Evolutionary conservation across 495 filamentous ascomycete genomes (phyloP), one percentile per base, ranked within the genome.

Genomic region (Pseudevernia furfuracea): DNA sequence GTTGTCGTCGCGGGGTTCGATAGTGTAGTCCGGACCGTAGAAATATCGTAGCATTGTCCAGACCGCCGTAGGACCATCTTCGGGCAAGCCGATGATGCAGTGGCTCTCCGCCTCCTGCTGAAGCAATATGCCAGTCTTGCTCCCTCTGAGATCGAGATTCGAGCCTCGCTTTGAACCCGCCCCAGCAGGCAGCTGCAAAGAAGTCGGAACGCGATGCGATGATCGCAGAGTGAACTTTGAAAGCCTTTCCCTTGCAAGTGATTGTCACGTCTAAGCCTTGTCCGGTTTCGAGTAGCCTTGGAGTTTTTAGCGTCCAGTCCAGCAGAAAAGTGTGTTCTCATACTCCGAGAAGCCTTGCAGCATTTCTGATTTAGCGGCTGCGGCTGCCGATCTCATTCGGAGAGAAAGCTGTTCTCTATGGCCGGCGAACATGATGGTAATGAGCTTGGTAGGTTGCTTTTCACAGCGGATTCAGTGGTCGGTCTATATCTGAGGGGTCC

Each of bases 151-250:
- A 2, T 9, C 21, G 8, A 36, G n/a, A 21, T 28, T 9, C 38
- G 34, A 37, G 3, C 3, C 41, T 46, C 38, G 53, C 60, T 10
- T 53, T 62, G 41, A 53, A 62, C 9, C 28, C 19, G 19, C 59
- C 64, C 59, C 59, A 57, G 52, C 64, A 62, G 14, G 58, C 58
- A n/a, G 59, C 36, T 10, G 46, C 55, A 28, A 66, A 66, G 46
- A 62, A 57, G 2, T 62, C 59, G 21, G n/a, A 48, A 48, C 44
- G 44, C n/a, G 43, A 41, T 6, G 58, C 37, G 37, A 60, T 0
- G 36, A 60, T 60, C 58, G 43, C 30, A 0, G 25, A 41, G 43
- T 60, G 58, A 10, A 39, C 37, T 23, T 58, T 58, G 32, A 58
- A 58, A 30, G 23, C n/a, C 23, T 34, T 34, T 38, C 36, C 53